Percentiles rank a stretch among this genome's conserved stretches.
phyloP scores from a whole-genome alignment of 352 stramenopile genomes.

The Phytopythium chamaehyphon region DNA sequence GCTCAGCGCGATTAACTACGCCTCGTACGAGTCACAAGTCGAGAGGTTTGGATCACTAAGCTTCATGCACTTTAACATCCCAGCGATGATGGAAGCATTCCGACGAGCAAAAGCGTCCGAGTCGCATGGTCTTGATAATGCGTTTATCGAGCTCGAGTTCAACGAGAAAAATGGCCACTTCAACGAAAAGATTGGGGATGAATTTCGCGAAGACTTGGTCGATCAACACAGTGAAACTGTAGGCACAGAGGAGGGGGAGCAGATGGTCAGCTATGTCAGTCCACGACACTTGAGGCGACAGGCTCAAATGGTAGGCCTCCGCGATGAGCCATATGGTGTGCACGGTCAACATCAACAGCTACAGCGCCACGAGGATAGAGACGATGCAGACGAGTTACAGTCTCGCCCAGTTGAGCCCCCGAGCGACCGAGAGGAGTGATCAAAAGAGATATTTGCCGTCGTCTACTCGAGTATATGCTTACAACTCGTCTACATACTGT shows the following conservation, averaged over 20 bases:
- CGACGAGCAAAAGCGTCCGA: slow-evolving; percentile 22
- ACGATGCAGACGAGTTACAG: no score
- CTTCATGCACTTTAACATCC: slow-evolving; percentile 42
- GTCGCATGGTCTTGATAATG: not conserved
- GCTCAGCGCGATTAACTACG: slow-evolving; percentile 52
- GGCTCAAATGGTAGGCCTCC: not conserved
- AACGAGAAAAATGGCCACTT: not conserved
- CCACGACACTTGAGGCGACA: not conserved
- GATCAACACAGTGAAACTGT: not conserved
- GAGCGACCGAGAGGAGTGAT: not conserved
- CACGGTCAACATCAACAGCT: no score
- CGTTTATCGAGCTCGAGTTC: not conserved
- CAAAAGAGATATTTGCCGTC: not conserved
- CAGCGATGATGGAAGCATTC: slow-evolving; percentile 50
- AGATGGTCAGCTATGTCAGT: slow-evolving; percentile 7
- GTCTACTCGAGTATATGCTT: not conserved
- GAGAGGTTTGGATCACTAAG: slow-evolving; percentile 30
- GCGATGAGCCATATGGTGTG: no score
- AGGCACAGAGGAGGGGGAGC: slow-evolving; percentile 2
- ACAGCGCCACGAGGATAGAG: no score
- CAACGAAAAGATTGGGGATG: no score
- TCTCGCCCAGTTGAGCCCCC: no score
- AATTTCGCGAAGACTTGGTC: not conserved
- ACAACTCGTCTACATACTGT: slow-evolving; percentile 4
- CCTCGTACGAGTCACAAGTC: slow-evolving; percentile 46